Evolutionary conservation across 2,329 filamentous ascomycete genomes (phyloP).

Genomic region (Aspergillus tamarii): DNA sequence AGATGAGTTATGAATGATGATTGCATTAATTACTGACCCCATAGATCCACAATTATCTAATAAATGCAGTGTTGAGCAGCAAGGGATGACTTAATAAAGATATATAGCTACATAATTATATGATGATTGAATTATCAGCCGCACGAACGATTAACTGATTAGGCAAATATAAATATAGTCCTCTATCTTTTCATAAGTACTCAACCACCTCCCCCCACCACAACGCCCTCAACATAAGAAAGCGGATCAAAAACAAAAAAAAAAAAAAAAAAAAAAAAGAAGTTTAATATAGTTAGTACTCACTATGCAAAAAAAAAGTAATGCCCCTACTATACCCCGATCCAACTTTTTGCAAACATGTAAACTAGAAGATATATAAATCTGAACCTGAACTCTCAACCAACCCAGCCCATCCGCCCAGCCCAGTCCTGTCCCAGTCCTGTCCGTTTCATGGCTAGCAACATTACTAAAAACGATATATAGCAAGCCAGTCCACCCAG

Average conservation of each 20-base stretch:
- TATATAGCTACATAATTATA: no score
- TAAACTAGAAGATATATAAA: not conserved
- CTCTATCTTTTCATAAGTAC: not conserved
- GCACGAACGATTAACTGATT: no score
- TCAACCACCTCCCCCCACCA: not conserved
- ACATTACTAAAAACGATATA: not conserved
- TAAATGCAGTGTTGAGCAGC: no score
- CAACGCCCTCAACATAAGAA: not conserved
- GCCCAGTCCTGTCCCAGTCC: not conserved
- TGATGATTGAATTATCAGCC: no score
- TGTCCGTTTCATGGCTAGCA: not conserved
- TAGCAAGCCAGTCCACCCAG: not conserved
- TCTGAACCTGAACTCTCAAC: not conserved
- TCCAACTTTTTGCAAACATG: not conserved
- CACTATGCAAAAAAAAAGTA: not conserved
- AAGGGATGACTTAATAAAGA: not conserved
- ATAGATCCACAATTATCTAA: no score
- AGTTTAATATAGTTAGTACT: not conserved
- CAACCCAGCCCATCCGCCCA: not conserved
- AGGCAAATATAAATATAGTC: not conserved
- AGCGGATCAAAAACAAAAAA: not conserved
- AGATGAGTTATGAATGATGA: slow-evolving; percentile 23
- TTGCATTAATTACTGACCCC: not conserved
- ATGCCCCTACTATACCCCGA: not conserved
- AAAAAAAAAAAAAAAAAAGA: not conserved